Percentiles rank a stretch among this genome's conserved stretches.
Evolutionary conservation across 2,329 filamentous ascomycete species (phyloP).

Genomic region (Trichoderma aggressivum): DNA sequence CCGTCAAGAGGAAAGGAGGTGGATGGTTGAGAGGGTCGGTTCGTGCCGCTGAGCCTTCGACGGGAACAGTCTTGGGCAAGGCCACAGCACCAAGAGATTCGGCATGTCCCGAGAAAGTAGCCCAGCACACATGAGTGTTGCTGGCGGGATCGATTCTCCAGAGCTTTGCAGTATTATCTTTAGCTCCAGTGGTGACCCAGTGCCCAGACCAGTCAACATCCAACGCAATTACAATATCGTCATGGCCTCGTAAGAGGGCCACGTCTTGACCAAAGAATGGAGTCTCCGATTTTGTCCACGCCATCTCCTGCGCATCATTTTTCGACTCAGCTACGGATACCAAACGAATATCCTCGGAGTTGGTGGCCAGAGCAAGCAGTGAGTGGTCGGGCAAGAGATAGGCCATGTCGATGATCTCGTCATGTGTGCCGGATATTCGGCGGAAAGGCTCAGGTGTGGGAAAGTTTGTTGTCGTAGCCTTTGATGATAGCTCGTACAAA

Average conservation of each 20-base stretch:
- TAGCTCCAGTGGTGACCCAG: constrained; percentile 93
- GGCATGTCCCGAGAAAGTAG: constrained; percentile 84
- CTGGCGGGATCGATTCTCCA: constrained; percentile 81
- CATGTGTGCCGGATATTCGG: constrained; percentile 91
- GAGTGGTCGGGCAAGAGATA: constrained; percentile 80
- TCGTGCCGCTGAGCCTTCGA: constrained; percentile 65
- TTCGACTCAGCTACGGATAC: constrained; percentile 62
- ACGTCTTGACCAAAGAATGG: constrained; percentile 87
- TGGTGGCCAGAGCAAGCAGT: constrained; percentile 85
- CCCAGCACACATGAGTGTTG: constrained; percentile 73
- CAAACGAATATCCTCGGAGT: constrained; percentile 87
- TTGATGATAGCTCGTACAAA: constrained; percentile 57
- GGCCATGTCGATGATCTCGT: constrained; percentile 93
- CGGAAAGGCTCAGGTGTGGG: constrained; percentile 55
- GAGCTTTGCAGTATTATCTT: constrained; percentile 89
- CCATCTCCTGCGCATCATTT: constrained; percentile 22
- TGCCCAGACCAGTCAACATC: constrained; percentile 96
- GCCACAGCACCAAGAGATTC: constrained; percentile 90
- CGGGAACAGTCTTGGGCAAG: constrained; percentile 67
- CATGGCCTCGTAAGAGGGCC: constrained; percentile 80
- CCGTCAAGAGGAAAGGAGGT: constrained; percentile 81
- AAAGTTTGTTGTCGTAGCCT: constrained; percentile 34
- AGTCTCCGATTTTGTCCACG: constrained; percentile 29
- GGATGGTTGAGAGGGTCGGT: constrained; percentile 73
- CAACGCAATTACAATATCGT: constrained; percentile 92